These are phyloP conservation scores for Echeveria elegans DNA, from an alignment of 164 flowering plant species.

Conservation along the genomic window DNA sequence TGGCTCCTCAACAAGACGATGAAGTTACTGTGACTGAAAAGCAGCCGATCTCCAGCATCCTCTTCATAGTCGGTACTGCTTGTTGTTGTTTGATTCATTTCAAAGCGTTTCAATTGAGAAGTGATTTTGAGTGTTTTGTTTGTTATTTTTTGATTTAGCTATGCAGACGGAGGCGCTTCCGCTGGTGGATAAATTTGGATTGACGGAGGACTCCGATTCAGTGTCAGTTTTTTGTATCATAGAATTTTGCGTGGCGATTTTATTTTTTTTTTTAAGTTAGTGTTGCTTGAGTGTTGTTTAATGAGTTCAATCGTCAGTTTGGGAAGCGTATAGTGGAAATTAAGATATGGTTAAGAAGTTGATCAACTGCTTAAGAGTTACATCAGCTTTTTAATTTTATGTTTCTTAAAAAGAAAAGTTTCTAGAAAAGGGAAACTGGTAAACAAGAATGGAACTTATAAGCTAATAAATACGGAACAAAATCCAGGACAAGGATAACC, in stretches of 20 bases:
- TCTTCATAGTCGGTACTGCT: conserved; percentile 41
- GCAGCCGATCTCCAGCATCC: conserved; percentile 50
- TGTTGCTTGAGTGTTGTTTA: neutral
- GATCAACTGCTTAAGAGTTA: too few relatives aligned
- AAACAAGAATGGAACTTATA: too few relatives aligned
- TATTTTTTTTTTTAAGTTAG: too few relatives aligned
- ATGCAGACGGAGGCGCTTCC: conserved; percentile 98
- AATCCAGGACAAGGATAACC: too few relatives aligned
- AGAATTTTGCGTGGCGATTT: too few relatives aligned
- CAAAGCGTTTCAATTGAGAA: too few relatives aligned
- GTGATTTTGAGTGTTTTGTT: neutral
- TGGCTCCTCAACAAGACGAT: neutral
- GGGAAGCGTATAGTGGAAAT: too few relatives aligned
- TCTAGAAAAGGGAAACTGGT: too few relatives aligned
- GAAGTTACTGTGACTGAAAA: conserved; percentile 17
- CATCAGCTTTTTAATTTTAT: too few relatives aligned
- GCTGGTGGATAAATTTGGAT: conserved; percentile 58
- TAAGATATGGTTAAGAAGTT: too few relatives aligned
- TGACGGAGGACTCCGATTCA: conserved; percentile 47
- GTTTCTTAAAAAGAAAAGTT: too few relatives aligned
- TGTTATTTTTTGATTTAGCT: conserved; percentile 32
- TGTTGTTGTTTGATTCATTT: conserved; percentile 11
- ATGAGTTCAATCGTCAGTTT: neutral
- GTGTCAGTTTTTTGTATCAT: conserved; percentile 30
- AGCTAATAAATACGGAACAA: too few relatives aligned